Evolutionary conservation across 345 rosid species (phyloP), one percentile per base, ranked within the genome.

Genomic region (Clarkia xantiana): DNA sequence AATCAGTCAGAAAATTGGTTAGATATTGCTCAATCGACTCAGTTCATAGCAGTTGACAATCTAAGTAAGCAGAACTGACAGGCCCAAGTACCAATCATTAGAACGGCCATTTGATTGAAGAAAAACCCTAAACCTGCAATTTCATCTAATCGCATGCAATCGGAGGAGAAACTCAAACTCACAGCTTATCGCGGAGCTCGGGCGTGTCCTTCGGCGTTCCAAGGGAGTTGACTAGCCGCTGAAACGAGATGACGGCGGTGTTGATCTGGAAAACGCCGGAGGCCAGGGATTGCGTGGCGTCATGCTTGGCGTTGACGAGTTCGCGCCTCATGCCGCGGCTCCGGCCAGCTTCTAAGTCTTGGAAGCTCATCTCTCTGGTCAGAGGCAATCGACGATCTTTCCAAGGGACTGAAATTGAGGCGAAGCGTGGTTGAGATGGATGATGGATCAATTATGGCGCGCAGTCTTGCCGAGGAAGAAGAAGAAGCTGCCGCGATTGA

Each of bases 161-260:
- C 17, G 42, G 14, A 45, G 17, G 34, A 40, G 40, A 53, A 15
- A 54, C 65, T 42, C n/a, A 53, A 15, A 54, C 65, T 42, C n/a
- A 61, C 65, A 61, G 65, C 65, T 61, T 61, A 34, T 61, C 55
- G 14, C 65, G 65, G 29, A 48, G 60, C 34, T 61, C 59, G 18
- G 59, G 42, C 11, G 59, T 54, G 48, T 61, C 65, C 59, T 61
- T 55, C 25, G 50, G 50, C 44, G 59, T 54, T 7, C 60, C 65
- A 18, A 61, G 55, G 14, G 59, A 15, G 40, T 54, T 55, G 54
- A 49, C 59, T 11, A 54, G 65, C 16, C 59, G 65, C 36, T 55
- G 59, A 44, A 55, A 55, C 10, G 59, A 48, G 44, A 15, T 34
- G 60, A 61, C 65, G 51, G 65, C 65, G 23, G 63, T 52, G 56